A percentile compares a stretch with the other conserved stretches of the same genome.
Evolutionary conservation across 164 flowering plant genomes (phyloP).

Genomic region (Platanus orientalis): DNA sequence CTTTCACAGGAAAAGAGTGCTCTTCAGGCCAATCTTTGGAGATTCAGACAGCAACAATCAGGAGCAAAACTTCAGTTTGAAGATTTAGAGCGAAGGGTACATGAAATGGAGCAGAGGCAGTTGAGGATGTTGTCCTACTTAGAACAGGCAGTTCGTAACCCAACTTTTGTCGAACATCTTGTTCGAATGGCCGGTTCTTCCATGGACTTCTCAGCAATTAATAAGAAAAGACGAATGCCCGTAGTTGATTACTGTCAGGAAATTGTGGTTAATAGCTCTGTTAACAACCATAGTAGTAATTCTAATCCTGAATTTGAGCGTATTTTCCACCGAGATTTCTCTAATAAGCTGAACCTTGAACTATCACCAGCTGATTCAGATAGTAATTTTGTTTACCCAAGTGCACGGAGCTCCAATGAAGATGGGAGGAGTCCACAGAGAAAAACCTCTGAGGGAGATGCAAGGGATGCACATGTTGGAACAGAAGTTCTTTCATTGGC

Average conservation of each 20-base stretch:
- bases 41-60: slow-evolving; percentile 45
- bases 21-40: slow-evolving; percentile 45
- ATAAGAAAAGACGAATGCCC: slow-evolving; percentile 77
- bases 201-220: slow-evolving; percentile 59
- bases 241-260: slow-evolving; percentile 36
- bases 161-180: slow-evolving; percentile 59
- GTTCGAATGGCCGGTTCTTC: slow-evolving; percentile 51
- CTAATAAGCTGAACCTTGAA: slow-evolving; percentile 64
- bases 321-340: slow-evolving; percentile 53
- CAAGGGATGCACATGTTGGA: slow-evolving; percentile 32
- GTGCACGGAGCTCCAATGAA: slow-evolving; percentile 81
- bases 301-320: slow-evolving; percentile 51
- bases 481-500: slow-evolving; percentile 30
- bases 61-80: slow-evolving; percentile 60
- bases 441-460: slow-evolving; percentile 39
- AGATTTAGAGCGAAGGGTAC: slow-evolving; percentile 36
- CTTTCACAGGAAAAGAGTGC: slow-evolving; percentile 62
- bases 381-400: slow-evolving; percentile 57
- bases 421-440: slow-evolving; percentile 48
- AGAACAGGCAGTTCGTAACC: slow-evolving; percentile 54
- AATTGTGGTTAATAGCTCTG: slow-evolving; percentile 36
- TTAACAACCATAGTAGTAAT: slow-evolving; percentile 44
- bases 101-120: slow-evolving; percentile 77
- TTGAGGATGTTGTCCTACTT: slow-evolving; percentile 41
- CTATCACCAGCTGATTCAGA: slow-evolving; percentile 82